Percentiles rank a stretch among this genome's conserved stretches.
phyloP scores from a whole-genome alignment of 495 filamentous ascomycete genomes.

The Daldinia loculata region DNA sequence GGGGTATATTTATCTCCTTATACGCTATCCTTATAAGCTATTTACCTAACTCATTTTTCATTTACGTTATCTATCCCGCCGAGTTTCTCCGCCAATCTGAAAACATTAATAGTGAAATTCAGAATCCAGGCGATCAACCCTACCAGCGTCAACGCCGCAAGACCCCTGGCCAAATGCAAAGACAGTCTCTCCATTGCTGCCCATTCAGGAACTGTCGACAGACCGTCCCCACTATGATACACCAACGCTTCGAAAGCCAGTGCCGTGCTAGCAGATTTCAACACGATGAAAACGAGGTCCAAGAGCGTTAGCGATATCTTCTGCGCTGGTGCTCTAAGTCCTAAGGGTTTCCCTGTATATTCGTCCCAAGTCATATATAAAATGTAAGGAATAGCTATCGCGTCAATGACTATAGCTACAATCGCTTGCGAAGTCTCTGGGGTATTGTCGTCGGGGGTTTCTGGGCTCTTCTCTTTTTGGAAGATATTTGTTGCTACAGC shows the following conservation, averaged over 20 bases:
- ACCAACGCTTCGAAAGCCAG: slow-evolving; percentile 86
- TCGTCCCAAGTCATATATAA: slow-evolving; percentile 96
- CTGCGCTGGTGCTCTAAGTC: slow-evolving; percentile 79
- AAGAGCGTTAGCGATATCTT: slow-evolving; percentile 89
- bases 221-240: slow-evolving; percentile 62
- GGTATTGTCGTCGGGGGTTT: slow-evolving; percentile 49
- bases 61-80: slow-evolving; percentile 60
- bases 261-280: slow-evolving; percentile 90
- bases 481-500: slow-evolving; percentile 80
- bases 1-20: slow-evolving; percentile 31
- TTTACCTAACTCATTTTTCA: slow-evolving; percentile 41
- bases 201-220: slow-evolving; percentile 11
- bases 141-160: slow-evolving; percentile 82
- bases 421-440: slow-evolving; percentile 75
- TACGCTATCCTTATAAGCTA: slow-evolving; percentile 21
- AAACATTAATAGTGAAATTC: slow-evolving; percentile 88
- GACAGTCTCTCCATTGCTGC: slow-evolving; percentile 53
- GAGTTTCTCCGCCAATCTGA: slow-evolving; percentile 82
- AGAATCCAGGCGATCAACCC: slow-evolving; percentile 87
- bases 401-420: slow-evolving; percentile 91
- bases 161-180: slow-evolving; percentile 74
- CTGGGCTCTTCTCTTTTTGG: slow-evolving; percentile 58
- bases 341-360: slow-evolving; percentile 91
- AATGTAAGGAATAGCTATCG: slow-evolving; percentile 86
- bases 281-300: slow-evolving; percentile 95